A percentile compares a stretch with the other conserved stretches of the same genome.
Evolutionary conservation across 768 basidiomycete genomes (phyloP).

Genomic region (Pleurotus tuber-regium): DNA sequence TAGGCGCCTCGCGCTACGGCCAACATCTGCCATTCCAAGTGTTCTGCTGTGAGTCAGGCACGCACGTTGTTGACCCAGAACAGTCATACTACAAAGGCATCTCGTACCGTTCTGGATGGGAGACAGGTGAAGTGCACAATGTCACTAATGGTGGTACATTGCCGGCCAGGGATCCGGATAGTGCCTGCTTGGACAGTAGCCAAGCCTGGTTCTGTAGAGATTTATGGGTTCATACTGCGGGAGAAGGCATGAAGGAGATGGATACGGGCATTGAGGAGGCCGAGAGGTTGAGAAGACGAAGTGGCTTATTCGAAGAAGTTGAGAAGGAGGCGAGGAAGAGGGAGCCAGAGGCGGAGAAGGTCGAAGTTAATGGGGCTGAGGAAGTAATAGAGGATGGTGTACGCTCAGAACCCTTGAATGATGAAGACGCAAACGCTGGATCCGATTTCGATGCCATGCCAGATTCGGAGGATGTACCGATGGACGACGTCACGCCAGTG

Average conservation of each 20-base stretch:
- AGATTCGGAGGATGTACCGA: conserved; percentile 44
- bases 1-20: conserved; percentile 79
- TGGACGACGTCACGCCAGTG: conserved; percentile 29
- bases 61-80: conserved; percentile 92
- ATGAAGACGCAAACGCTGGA: conserved; percentile 79
- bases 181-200: conserved; percentile 89
- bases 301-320: conserved; percentile 16
- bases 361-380: conserved; percentile 13
- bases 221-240: conserved; percentile 89
- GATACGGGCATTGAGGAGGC: conserved; percentile 35
- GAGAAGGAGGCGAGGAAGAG: neutral
- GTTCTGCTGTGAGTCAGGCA: conserved; percentile 98
- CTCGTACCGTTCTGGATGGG: conserved; percentile 72
- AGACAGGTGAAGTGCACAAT: conserved; percentile 65
- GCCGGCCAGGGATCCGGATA: conserved; percentile 66
- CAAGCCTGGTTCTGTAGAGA: conserved; percentile 99
- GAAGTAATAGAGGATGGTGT: conserved; percentile 13
- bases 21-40: conserved; percentile 97
- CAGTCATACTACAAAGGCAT: conserved; percentile 96
- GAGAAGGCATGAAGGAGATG: conserved; percentile 65
- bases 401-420: conserved; percentile 27
- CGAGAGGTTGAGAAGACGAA: conserved; percentile 24
- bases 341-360: neutral
- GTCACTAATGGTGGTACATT: conserved; percentile 58
- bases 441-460: conserved; percentile 90